Evolutionary conservation across 2,329 filamentous ascomycete genomes (phyloP), one percentile per base, ranked within the genome.

Genomic region (Epichloe sp.): DNA sequence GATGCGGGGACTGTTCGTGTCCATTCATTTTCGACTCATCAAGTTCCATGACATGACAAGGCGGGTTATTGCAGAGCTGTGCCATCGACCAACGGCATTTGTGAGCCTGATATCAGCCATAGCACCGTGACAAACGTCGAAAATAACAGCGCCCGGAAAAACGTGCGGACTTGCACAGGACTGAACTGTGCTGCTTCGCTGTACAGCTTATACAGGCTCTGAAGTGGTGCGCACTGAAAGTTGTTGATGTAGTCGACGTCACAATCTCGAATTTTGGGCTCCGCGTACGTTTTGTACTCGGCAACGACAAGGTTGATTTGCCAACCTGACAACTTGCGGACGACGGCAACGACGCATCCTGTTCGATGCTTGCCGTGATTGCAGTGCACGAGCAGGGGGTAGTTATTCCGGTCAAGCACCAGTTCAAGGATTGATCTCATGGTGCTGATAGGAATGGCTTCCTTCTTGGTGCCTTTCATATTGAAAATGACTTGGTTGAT

Each of bases 291-390:
- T 55, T 75, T 72, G 69, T 95, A 95, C 66, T 96, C 90, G 48
- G 79, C 73, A 37, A 93, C 65, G 37, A 86, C 78, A 15, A 72
- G 69, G 1, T 75, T 65, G 1, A 80, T 64, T 17, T 80, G 71
- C 82, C 86, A 87, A 14, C 85, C 80, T 14, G 80, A 77, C 12
- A 86, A 68, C 63, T 86, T 87, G 55, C 89, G 82, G 55, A 94
- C 76, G 52, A 86, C 82, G 17, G 82, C 90, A 47, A 90, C 78
- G n/a, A 93, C 84, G 62, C 89, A 95, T 21, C 90, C 90, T 17
- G 90, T 95, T 52, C 90, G 85, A 63, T 96, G 90, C 77, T 87
- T 93, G 63, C 90, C 90, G 59, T 95, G 90, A 63, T 95, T 96
- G 75, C 90, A 96, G 66, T 96, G 90, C 45, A 96, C 78, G 40